A percentile compares a stretch with the other conserved stretches of the same genome.
Evolutionary conservation across 306 rosid genomes (phyloP).

Genomic region (Arachis hypogaea): DNA sequence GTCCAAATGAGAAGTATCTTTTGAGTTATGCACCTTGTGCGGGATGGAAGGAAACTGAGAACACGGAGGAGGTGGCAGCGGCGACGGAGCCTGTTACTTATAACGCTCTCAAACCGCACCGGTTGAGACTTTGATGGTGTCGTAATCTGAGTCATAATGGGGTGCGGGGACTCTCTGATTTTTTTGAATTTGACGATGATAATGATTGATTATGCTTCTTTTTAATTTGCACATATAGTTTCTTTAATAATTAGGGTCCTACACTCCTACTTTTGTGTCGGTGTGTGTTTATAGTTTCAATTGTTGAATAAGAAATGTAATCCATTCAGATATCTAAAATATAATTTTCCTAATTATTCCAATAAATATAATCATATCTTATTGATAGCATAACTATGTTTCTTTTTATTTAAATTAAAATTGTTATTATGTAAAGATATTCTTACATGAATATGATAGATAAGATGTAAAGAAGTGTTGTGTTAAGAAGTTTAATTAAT

Average conservation of each 20-base stretch:
- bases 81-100: slow-evolving; percentile 49
- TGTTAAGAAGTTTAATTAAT: no score
- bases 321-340: slow-evolving; percentile 8
- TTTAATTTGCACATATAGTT: not conserved
- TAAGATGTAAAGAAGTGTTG: no score
- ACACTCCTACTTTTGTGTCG: not conserved
- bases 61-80: not conserved
- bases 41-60: not conserved
- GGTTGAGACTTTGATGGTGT: slow-evolving; percentile 31
- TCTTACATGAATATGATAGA: no score
- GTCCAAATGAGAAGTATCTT: slow-evolving; percentile 36
- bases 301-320: slow-evolving; percentile 14
- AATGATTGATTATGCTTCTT: not conserved
- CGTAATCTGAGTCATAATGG: not conserved
- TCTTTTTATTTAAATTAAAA: no score
- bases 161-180: not conserved
- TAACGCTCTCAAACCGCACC: slow-evolving; percentile 47
- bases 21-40: slow-evolving; percentile 53
- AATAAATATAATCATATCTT: slow-evolving; percentile 14
- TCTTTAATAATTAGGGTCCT: not conserved
- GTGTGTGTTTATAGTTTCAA: not conserved
- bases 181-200: not conserved
- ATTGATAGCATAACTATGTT: not conserved
- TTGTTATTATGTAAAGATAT: no score
- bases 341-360: not conserved